Conservation (phyloP, 768 basidiomycete species). For the Panaeolus papilionaceus region DNA sequence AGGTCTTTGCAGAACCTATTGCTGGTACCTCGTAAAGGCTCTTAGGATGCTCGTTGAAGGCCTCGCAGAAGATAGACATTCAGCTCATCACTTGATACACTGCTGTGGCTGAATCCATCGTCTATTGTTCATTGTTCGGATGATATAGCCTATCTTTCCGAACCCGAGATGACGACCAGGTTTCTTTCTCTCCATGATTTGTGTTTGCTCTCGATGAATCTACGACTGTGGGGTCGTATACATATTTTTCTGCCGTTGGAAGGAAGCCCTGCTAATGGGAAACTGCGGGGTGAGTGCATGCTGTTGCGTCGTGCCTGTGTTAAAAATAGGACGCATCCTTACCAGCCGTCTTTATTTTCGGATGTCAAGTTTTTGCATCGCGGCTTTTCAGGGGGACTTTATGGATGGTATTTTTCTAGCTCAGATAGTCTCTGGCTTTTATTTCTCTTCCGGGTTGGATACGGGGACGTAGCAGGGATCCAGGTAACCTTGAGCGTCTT, state of each 20-base stretch:
- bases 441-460: background rate
- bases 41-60: background rate
- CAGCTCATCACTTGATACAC: background rate
- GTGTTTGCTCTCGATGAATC: background rate
- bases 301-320: constrained; percentile 10
- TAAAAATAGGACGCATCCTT: constrained; percentile 9
- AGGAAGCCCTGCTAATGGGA: background rate
- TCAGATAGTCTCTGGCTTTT: background rate
- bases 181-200: background rate
- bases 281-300: constrained; percentile 9
- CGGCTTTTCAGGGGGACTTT: background rate
- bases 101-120: background rate
- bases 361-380: background rate
- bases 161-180: background rate
- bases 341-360: background rate
- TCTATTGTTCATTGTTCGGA: constrained; percentile 5
- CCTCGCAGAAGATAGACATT: background rate
- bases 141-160: constrained; percentile 9
- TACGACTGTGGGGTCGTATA: background rate
- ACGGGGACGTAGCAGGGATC: background rate
- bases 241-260: background rate
- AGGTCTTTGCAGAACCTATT: background rate
- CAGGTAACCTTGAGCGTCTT: background rate
- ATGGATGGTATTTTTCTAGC: background rate
- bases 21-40: background rate